Evolutionary conservation across 176 grass and related monocot genomes (phyloP), one percentile per base, ranked within the genome.

Genomic region (Triticum timopheevii): DNA sequence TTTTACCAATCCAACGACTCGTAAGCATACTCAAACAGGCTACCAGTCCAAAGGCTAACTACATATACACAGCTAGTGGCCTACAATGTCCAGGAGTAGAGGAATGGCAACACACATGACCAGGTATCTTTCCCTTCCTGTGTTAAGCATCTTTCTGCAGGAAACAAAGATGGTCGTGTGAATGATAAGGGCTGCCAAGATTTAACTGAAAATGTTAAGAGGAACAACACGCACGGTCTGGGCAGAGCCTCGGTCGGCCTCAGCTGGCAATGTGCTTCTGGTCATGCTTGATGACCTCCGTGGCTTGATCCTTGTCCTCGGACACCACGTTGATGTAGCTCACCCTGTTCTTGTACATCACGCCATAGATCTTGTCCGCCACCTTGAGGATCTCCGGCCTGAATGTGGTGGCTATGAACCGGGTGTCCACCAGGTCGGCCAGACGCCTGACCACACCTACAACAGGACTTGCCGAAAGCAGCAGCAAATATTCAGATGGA

Each of bases 241-340:
- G 45, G 45, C 45, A 49, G 45, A 49, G 45, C 45, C 4, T 77
- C 47, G 15, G 23, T 58, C 39, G 40, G 72, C 16, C 80, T 96
- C 81, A 94, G 59, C 92, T 88, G 50, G 92, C 81, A 71, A 94
- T 96, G 47, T 94, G 90, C 17, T 87, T 89, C 90, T 96, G 94
- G 52, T 98, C 97, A 85, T 90, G 97, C 90, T 96, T 94, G 45
- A 98, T 93, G 70, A 98, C 96, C 85, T 98, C 92, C 90, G 91
- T 49, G 59, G 93, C 97, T 33, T 94, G 82, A 62, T 98, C 90
- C 28, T 30, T 11, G 10, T 12, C 42, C 87, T 91, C 90, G n/a
- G 97, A 86, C 13, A 96, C 88, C 56, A 98, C 90, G 6, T 96
- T 91, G 59, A 98, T 93, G 40, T 94, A 88, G 82, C 94, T 98